Base-by-base conservation (phyloP, 192 early-diverging fungal genomes). In the Globomyces pollinis-pini region DNA sequence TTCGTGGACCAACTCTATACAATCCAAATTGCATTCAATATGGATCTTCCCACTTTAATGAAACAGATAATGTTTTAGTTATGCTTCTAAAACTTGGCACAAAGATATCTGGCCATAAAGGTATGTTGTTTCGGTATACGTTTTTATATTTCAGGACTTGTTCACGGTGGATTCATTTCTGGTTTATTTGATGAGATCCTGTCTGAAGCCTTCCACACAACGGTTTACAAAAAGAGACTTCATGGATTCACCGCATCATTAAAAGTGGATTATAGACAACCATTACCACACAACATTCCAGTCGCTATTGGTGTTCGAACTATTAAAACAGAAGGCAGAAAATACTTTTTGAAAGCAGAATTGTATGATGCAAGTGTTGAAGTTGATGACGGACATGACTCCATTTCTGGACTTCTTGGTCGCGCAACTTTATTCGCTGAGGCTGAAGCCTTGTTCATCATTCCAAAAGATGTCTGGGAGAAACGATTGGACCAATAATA, bases 171-270 rank as follows among this genome's bases (percentile, higher is more conserved):
- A 8, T 29, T 49, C 6, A 49, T 49, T 8, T 21, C 23, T 26
- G 45, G 6, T 26, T 15, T 49, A 49, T 49, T 49, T 49, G 45
- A 49, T 49, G 45, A 49, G 4, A 49, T 49, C 28, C 5, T 49
- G 21, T 5, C 6, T 26, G 45, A 49, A 29, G 12, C 15, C 6
- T 49, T 49, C 15, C 15, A 49, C 15, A 8, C 45, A 15, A 5
- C 4, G 6, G 15, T 15, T 4, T 5, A 49, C 4, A 29, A 15
- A 49, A 49, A 29, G 45, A 8, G 15, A 5, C 12, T 26, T 26
- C n/a, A n/a, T n/a, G 45, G 45, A 12, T 49, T 49, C 15, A 49
- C 45, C 15, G 45, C 45, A 8, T 49, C 21, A 12, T 15, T 49
- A 29, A 49, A 49, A 15, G 15, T 49, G 4, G 45, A 49, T 29